A percentile compares a stretch with the other conserved stretches of the same genome.
These are phyloP conservation scores for Nakazawaea populi DNA, from an alignment of 805 yeast genomes.

Conservation along the genomic window DNA sequence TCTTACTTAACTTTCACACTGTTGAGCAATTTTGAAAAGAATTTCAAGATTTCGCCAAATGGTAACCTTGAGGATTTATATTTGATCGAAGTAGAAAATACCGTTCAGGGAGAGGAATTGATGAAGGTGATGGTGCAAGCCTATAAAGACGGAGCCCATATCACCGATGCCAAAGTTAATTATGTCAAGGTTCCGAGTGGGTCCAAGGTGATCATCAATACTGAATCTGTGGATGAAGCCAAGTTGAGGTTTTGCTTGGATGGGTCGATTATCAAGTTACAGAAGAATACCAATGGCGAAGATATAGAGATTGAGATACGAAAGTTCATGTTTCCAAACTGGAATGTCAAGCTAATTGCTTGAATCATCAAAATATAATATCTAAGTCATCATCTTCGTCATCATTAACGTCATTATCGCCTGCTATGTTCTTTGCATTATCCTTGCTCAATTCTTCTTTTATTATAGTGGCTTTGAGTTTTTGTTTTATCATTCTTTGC, in stretches of 20 bases:
- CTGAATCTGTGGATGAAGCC: slow-evolving; percentile 18
- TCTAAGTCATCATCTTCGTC: slow-evolving; percentile 8
- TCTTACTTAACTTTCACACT: slow-evolving; percentile 58
- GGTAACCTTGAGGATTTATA: slow-evolving; percentile 37
- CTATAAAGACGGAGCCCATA: slow-evolving; percentile 52
- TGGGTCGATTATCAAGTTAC: slow-evolving; percentile 42
- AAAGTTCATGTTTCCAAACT: not conserved
- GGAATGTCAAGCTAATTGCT: not conserved
- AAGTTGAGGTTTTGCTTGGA: slow-evolving; percentile 61
- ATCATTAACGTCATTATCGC: not conserved
- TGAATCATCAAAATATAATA: slow-evolving; percentile 1
- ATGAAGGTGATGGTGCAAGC: slow-evolving; percentile 53
- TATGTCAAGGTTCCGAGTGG: slow-evolving; percentile 29
- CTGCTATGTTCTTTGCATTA: not conserved
- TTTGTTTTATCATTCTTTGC: slow-evolving; percentile 2
- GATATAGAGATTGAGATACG: slow-evolving; percentile 1
- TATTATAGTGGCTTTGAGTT: slow-evolving; percentile 4
- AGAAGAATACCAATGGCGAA: not conserved
- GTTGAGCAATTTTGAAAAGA: slow-evolving; percentile 51
- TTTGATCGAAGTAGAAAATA: slow-evolving; percentile 43
- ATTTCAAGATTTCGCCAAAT: slow-evolving; percentile 57
- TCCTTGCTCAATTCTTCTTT: not conserved
- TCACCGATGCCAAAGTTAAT: slow-evolving; percentile 38
- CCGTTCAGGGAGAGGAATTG: slow-evolving; percentile 28
- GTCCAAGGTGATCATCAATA: not conserved